Conservation (phyloP, 2,329 filamentous ascomycete genomes). For the Phaeoacremonium minimum region DNA sequence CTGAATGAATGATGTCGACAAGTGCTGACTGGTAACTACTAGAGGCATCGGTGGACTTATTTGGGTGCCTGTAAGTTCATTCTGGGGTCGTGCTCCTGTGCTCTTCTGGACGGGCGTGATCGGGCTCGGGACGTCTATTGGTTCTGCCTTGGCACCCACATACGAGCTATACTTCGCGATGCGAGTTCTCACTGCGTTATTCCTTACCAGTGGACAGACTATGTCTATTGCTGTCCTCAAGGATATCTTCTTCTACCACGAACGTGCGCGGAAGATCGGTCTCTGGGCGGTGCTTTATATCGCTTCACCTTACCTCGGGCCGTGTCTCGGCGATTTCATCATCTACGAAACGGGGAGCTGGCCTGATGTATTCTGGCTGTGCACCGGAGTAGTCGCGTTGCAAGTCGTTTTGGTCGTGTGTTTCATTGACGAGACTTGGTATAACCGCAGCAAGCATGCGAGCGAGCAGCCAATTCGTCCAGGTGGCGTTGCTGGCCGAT, state of each 20-base stretch:
- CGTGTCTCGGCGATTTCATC: slow-evolving; percentile 26
- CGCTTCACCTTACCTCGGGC: slow-evolving; percentile 21
- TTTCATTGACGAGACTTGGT: slow-evolving; percentile 6
- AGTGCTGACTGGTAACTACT: not conserved
- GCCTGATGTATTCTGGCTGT: slow-evolving; percentile 25
- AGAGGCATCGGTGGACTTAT: slow-evolving; percentile 15
- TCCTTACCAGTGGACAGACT: slow-evolving; percentile 39
- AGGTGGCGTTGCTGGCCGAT: not conserved
- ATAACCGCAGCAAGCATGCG: not conserved
- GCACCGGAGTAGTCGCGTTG: slow-evolving; percentile 17
- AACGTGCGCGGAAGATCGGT: slow-evolving; percentile 29
- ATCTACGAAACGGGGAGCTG: slow-evolving; percentile 19
- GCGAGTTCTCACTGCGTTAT: slow-evolving; percentile 33
- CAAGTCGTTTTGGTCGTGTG: slow-evolving; percentile 19
- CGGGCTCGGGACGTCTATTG: slow-evolving; percentile 17
- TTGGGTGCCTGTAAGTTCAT: slow-evolving; percentile 15
- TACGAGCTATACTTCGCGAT: slow-evolving; percentile 18
- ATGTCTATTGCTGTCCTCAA: slow-evolving; percentile 24
- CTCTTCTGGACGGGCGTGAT: slow-evolving; percentile 22
- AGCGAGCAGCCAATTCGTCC: not conserved
- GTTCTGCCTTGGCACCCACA: slow-evolving; percentile 13
- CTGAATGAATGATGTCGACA: slow-evolving; percentile 1
- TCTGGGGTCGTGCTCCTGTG: slow-evolving; percentile 11
- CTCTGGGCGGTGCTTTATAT: slow-evolving; percentile 19
- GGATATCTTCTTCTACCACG: slow-evolving; percentile 44